Evolutionary conservation across 2,329 filamentous ascomycete species (phyloP), one percentile per base, ranked within the genome.

Genomic region (Bipolaris zeicola): DNA sequence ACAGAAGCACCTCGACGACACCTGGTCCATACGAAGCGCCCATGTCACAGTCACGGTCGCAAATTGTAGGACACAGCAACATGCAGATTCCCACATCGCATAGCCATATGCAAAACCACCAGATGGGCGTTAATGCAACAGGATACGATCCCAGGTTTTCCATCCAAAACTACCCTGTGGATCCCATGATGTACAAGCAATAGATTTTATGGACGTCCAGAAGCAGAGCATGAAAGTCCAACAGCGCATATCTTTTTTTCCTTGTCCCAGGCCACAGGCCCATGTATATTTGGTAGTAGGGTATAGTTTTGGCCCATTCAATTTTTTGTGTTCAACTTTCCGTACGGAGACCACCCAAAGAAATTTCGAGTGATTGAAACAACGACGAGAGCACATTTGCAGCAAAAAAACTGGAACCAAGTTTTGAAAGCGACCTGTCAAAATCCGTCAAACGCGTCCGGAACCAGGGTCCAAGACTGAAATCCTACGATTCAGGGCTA

Each of bases 151-250:
- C 71, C 6, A 61, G 72, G 39, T 75, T 71, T 51, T 60, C 58
- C 10, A 64, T 73, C 41, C 70, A 71, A 52, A 68, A 69, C 18
- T 75, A 69, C 54, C 70, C 69, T 16, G 69, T 74, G 37, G 71
- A 75, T 57, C 71, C 72, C 13, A 74, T 75, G 70, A 68, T 71
- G 57, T 75, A 66, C 54, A 74, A 75, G 58, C 66, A 69, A 50
- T 61, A 57, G 50, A 45, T 42, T 60, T 38, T 47, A 31, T 26
- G 36, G 18, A 28, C 36, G 22, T 33, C 38, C 48, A 38, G 44
- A 13, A 53, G 33, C 44, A 48, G 44, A 38, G 44, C 39, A 49
- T 53, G 36, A 48, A 47, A 47, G 36, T 51, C 34, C 28, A 31
- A 36, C 39, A 18, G 51, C 24, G 31, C 37, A 47, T 31, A 41